Conservation (phyloP, 2,329 filamentous ascomycete genomes). For the Pseudogymnoascus sp. region DNA sequence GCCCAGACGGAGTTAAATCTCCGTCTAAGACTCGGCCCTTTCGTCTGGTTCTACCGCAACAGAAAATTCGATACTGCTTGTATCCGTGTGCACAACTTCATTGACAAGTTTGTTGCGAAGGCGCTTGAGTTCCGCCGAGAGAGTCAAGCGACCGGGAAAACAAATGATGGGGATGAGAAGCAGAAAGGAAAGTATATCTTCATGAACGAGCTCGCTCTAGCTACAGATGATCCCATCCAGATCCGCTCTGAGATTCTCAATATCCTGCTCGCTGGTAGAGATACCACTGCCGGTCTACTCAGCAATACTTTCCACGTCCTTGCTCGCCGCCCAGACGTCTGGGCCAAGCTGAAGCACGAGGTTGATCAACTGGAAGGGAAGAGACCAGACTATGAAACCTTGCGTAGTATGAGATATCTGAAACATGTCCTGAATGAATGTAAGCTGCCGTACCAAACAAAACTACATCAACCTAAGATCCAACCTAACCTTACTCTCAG, state of each 20-base stretch:
- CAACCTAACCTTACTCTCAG: conserved; percentile 38
- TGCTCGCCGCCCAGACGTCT: conserved; percentile 35
- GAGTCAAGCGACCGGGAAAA: not conserved
- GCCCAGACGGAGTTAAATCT: conserved; percentile 1
- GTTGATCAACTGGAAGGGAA: conserved; percentile 19
- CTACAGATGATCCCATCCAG: conserved; percentile 37
- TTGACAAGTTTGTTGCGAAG: conserved; percentile 13
- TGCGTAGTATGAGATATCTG: conserved; percentile 26
- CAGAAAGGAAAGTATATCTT: not conserved
- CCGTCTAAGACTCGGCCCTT: conserved; percentile 1
- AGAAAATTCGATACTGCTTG: conserved; percentile 19
- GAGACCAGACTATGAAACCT: conserved; percentile 22
- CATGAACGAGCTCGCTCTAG: conserved; percentile 47
- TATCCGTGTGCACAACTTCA: conserved; percentile 15
- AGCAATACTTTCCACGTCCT: conserved; percentile 41
- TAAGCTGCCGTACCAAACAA: not conserved
- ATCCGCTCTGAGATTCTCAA: conserved; percentile 42
- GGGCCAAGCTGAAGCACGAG: conserved; percentile 35
- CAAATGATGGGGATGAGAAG: conserved; percentile 1
- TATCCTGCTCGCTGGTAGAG: conserved; percentile 51
- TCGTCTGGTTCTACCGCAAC: conserved; percentile 37
- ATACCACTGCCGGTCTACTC: conserved; percentile 49
- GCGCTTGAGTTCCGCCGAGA: conserved; percentile 9
- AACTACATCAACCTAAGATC: not conserved
- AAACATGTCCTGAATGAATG: conserved; percentile 26